Base-by-base conservation (phyloP, 352 stramenopile genomes). In the Globisporangium ultimum region DNA sequence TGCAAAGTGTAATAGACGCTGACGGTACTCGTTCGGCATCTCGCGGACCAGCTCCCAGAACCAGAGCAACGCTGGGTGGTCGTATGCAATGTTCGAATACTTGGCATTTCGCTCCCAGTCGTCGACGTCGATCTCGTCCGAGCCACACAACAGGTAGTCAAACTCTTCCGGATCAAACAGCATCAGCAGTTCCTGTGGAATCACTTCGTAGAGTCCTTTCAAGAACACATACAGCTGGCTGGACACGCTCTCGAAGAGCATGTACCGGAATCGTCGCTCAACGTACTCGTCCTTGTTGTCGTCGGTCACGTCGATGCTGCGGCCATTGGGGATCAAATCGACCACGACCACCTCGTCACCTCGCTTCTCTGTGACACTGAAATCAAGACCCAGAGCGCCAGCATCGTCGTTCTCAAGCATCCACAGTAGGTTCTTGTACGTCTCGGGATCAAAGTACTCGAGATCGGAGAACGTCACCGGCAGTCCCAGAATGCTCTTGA, bases 81-180 rank as follows among this genome's bases (percentile, higher is more conserved):
- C 24, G 24, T 32, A 84, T 59, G 32, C n/a, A n/a, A n/a, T 32
- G 24, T 32, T 32, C 42, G 9, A 17, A 13, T 51, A 13, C 46
- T 51, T 28, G 24, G 12, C 24, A 32, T 32, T 32, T 32, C 24
- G 24, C 24, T 32, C 24, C 24, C 24, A 32, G 24, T 32, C 24
- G 24, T 32, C 24, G 2, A 32, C 24, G 38, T 61, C 36, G n/a
- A 61, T 55, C 55, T 47, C 55, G 12, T 96, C 89, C 32, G 97
- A 74, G 18, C 95, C 96, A 54, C 93, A 98, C 55, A 98, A 84
- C 2, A 99, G 52, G 69, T 32, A 32, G 24, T 32, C 24, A 32
- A 32, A 32, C 24, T 98, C 94, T 64, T 98, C 91, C 32, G 96
- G 96, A 59, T 98, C 95, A 70, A 99, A 98, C 6, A 98, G 68